phyloP scores from a whole-genome alignment of 495 filamentous ascomycete genomes.

The Tuber microsphaerosporum region DNA sequence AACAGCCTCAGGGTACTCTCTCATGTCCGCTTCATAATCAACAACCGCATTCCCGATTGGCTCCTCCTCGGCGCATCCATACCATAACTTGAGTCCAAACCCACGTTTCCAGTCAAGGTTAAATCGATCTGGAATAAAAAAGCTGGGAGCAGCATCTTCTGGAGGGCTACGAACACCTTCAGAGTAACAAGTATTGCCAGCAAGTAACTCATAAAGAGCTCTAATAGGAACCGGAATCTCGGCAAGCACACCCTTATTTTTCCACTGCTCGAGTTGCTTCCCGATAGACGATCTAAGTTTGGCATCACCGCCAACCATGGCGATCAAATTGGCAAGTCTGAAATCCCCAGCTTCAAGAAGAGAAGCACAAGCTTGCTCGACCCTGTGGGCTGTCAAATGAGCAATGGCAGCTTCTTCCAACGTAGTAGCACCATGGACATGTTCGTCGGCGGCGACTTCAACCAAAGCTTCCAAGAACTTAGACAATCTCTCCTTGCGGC shows the following conservation, averaged over 20 bases:
- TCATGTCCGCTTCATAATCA: slow-evolving; percentile 32
- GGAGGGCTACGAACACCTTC: slow-evolving; percentile 63
- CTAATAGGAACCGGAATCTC: slow-evolving; percentile 82
- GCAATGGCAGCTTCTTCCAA: slow-evolving; percentile 78
- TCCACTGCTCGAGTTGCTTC: slow-evolving; percentile 77
- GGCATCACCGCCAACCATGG: slow-evolving; percentile 66
- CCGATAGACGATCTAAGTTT: slow-evolving; percentile 60
- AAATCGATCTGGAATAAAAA: slow-evolving; percentile 72
- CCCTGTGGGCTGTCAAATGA: slow-evolving; percentile 64
- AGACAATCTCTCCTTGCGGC: slow-evolving; percentile 51
- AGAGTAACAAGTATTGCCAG: slow-evolving; percentile 73
- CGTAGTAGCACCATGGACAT: slow-evolving; percentile 49
- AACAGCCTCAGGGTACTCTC: slow-evolving; percentile 27
- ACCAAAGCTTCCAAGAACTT: slow-evolving; percentile 60
- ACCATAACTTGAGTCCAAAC: slow-evolving; percentile 85
- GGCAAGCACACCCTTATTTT: slow-evolving; percentile 65
- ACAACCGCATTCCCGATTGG: slow-evolving; percentile 50
- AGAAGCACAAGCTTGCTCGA: slow-evolving; percentile 72
- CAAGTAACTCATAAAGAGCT: slow-evolving; percentile 79
- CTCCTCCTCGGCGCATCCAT: slow-evolving; percentile 60
- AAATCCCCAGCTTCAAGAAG: slow-evolving; percentile 66
- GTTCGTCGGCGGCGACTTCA: slow-evolving; percentile 49
- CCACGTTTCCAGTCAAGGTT: slow-evolving; percentile 84
- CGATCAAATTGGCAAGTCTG: slow-evolving; percentile 72
- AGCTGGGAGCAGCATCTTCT: slow-evolving; percentile 70